These are phyloP conservation scores for Hibiscus mutabilis DNA, from an alignment of 345 rosid species.

Conservation along the genomic window DNA sequence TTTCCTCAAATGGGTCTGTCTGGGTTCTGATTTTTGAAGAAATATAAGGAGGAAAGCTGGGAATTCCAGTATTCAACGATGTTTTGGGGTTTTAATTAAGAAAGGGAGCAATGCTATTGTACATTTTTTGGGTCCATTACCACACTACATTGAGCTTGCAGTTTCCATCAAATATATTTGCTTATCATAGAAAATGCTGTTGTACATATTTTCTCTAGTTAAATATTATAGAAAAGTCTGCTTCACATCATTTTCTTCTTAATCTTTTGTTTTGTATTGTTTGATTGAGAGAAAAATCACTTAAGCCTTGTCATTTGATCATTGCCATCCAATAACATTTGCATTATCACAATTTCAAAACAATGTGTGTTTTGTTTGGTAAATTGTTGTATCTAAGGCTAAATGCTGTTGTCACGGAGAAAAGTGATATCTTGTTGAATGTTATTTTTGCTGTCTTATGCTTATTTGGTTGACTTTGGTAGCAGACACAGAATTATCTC, in stretches of 20 bases:
- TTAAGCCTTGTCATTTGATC: not conserved
- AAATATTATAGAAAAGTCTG: not conserved
- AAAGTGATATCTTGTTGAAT: not conserved
- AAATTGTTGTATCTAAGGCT: not conserved
- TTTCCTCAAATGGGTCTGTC: conserved; percentile 7
- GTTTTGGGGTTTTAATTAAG: not conserved
- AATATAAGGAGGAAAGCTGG: not conserved
- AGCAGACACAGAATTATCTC: not conserved
- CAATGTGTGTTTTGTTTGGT: not conserved
- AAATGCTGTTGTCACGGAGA: not conserved
- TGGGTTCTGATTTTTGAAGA: not conserved
- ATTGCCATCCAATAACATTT: not conserved
- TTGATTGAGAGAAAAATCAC: not conserved
- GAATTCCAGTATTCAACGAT: not conserved
- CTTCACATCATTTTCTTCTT: not conserved
- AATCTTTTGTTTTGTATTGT: not conserved
- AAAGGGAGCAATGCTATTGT: not conserved
- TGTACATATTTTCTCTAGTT: not conserved
- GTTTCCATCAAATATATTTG: not conserved
- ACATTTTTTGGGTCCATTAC: not conserved
- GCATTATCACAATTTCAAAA: not conserved
- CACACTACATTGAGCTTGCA: not conserved
- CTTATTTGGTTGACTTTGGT: not conserved
- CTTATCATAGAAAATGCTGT: not conserved
- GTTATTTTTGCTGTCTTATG: not conserved